Conservation (phyloP, 2,329 filamentous ascomycete genomes). For the Xylaria sp. region DNA sequence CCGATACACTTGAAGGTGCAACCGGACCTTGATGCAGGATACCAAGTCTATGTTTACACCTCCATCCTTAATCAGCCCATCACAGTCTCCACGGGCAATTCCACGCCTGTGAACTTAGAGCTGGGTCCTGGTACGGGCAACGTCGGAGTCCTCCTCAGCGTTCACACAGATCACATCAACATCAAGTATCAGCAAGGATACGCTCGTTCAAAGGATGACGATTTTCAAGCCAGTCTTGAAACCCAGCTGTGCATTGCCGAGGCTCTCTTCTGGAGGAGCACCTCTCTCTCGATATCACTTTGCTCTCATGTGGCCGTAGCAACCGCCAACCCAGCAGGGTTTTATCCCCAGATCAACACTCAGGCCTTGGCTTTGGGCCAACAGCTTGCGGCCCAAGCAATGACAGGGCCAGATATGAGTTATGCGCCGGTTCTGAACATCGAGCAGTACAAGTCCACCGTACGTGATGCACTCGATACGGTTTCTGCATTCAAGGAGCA, state of each 20-base stretch:
- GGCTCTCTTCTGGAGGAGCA: not conserved
- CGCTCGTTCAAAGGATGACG: not conserved
- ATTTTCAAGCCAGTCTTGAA: not conserved
- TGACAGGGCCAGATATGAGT: not conserved
- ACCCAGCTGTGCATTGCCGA: not conserved
- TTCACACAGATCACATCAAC: not conserved
- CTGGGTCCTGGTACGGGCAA: not conserved
- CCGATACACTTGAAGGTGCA: not conserved
- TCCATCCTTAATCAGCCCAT: not conserved
- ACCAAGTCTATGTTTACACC: not conserved
- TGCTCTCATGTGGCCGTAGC: not conserved
- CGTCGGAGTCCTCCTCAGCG: not conserved
- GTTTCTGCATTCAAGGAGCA: not conserved
- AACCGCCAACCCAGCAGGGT: not conserved
- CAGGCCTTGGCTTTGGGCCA: not conserved
- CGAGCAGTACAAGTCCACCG: not conserved
- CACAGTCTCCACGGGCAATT: not conserved
- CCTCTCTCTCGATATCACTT: not conserved
- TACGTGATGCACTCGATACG: not conserved
- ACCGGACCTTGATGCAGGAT: not conserved
- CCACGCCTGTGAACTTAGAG: not conserved
- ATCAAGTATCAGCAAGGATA: not conserved
- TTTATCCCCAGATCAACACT: not conserved
- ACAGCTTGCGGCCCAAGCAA: not conserved
- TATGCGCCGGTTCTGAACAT: not conserved